phyloP scores from a whole-genome alignment of 2,329 filamentous ascomycete species.

The Stagonosporopsis cucurbitacearum region DNA sequence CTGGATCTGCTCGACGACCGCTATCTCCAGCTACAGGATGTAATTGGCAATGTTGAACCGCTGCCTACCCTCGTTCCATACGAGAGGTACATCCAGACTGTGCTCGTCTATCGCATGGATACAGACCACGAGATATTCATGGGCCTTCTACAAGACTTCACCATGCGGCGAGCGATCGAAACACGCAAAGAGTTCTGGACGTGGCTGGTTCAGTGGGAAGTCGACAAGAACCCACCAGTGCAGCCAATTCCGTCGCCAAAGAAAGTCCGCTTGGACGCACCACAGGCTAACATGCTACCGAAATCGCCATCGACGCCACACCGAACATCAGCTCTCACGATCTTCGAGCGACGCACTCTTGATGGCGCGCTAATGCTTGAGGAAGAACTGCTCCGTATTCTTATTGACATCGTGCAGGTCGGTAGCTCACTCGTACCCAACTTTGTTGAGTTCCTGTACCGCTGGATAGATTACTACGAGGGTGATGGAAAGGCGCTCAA shows the following conservation, averaged over 20 bases:
- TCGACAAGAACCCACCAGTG: conserved; percentile 16
- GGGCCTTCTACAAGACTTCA: conserved; percentile 40
- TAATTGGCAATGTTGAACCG: conserved; percentile 38
- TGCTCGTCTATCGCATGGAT: conserved; percentile 39
- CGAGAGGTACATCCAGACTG: conserved; percentile 32
- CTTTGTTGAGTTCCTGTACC: conserved; percentile 45
- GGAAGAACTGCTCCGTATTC: conserved; percentile 37
- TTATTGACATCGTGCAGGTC: conserved; percentile 43
- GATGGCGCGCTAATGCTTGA: conserved; percentile 34
- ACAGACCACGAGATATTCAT: conserved; percentile 34
- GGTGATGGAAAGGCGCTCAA: conserved; percentile 42
- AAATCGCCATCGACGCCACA: conserved; percentile 5
- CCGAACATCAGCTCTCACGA: conserved; percentile 21
- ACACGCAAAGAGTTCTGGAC: conserved; percentile 40
- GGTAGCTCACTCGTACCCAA: conserved; percentile 39
- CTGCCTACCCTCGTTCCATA: conserved; percentile 42
- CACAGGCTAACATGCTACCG: background rate
- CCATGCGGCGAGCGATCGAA: conserved; percentile 26
- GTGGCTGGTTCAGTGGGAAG: conserved; percentile 44
- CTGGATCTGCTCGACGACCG: conserved; percentile 42
- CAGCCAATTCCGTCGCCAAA: conserved; percentile 26
- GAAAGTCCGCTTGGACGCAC: conserved; percentile 29
- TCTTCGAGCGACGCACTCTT: conserved; percentile 28
- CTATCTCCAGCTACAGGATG: conserved; percentile 41
- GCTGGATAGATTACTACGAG: conserved; percentile 42